Conservation (phyloP, 331 rosid genomes). For the Spiraea crenata region DNA sequence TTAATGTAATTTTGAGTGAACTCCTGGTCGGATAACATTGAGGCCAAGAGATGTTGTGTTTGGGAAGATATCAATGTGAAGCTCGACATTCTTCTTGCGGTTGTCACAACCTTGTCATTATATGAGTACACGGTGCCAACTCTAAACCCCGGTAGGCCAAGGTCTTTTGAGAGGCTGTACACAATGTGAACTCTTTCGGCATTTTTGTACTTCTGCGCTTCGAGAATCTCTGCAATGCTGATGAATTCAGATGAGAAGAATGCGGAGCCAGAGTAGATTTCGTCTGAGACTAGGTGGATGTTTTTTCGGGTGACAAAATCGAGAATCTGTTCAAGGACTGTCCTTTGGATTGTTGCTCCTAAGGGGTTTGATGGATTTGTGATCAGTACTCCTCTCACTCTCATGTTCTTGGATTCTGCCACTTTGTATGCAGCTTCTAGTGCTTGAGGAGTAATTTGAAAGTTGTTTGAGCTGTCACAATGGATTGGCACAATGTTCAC, state of each 20-base stretch:
- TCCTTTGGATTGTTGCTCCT: constrained; percentile 61
- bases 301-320: constrained; percentile 65
- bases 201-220: constrained; percentile 33
- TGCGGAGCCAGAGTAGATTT: constrained; percentile 90
- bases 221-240: constrained; percentile 71
- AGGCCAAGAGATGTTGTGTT: constrained; percentile 62
- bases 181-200: constrained; percentile 79
- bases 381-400: constrained; percentile 70
- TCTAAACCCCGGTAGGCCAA: constrained; percentile 74
- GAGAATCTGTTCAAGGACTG: constrained; percentile 54
- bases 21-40: constrained; percentile 55
- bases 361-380: constrained; percentile 92
- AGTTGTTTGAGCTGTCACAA: constrained; percentile 76
- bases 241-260: constrained; percentile 65
- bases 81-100: constrained; percentile 80
- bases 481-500: constrained; percentile 84
- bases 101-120: constrained; percentile 67
- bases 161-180: constrained; percentile 80
- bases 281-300: constrained; percentile 87
- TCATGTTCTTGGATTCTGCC: constrained; percentile 48
- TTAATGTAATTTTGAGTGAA: constrained; percentile 53
- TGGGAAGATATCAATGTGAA: constrained; percentile 75
- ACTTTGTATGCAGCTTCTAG: constrained; percentile 66
- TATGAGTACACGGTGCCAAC: constrained; percentile 76
- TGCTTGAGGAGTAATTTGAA: constrained; percentile 70